A percentile compares a stretch with the other conserved stretches of the same genome.
Evolutionary conservation across 176 grass and related monocot genomes (phyloP).

Genomic region (Melocanna baccifera): DNA sequence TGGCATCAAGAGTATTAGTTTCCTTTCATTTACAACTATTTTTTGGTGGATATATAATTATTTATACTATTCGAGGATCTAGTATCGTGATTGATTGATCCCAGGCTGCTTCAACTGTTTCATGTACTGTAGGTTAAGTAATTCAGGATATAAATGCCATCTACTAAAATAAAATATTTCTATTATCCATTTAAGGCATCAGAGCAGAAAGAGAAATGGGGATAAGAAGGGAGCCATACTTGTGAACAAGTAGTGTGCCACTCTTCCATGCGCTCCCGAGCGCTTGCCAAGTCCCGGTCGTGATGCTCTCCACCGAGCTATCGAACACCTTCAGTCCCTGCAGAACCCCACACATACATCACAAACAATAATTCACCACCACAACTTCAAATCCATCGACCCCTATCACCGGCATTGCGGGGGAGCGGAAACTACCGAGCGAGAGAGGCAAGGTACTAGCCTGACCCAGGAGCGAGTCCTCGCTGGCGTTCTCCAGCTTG

Average conservation of each 20-base stretch:
- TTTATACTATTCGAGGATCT: neutral
- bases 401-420: neutral
- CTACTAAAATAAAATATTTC: neutral
- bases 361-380: neutral
- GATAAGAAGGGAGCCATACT: conserved; percentile 32
- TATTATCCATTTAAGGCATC: neutral
- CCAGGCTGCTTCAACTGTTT: neutral
- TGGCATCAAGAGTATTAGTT: neutral
- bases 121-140: neutral
- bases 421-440: neutral
- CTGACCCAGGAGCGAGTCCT: conserved; percentile 87
- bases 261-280: conserved; percentile 83
- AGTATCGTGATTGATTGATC: neutral
- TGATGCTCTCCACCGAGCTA: conserved; percentile 78
- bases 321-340: conserved; percentile 89
- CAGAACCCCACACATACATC: conserved; percentile 17
- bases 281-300: conserved; percentile 75
- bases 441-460: conserved; percentile 24
- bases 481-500: conserved; percentile 77
- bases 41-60: neutral
- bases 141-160: neutral
- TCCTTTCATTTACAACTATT: conserved; percentile 1
- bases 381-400: neutral
- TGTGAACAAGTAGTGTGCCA: conserved; percentile 70
- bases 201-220: conserved; percentile 3